These are phyloP conservation scores for Ilyonectria robusta DNA, from an alignment of 2,329 filamentous ascomycete species.

Conservation along the genomic window DNA sequence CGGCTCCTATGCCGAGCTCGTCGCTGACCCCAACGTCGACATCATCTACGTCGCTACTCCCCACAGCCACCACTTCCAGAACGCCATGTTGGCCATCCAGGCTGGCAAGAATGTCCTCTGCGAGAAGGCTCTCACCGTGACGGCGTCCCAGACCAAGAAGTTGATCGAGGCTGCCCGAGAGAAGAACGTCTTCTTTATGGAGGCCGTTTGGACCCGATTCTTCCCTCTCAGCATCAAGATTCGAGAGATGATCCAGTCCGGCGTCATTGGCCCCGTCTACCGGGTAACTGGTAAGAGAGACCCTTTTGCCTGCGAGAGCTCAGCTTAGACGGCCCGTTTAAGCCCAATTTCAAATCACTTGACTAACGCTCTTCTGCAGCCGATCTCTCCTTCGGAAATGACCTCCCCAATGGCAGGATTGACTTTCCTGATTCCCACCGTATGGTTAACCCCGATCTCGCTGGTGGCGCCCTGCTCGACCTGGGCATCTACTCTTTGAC, in stretches of 20 bases:
- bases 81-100: constrained; percentile 85
- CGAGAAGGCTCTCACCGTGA: constrained; percentile 92
- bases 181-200: constrained; percentile 85
- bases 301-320: not conserved
- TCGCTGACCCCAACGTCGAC: constrained; percentile 83
- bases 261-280: constrained; percentile 72
- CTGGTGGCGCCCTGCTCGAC: constrained; percentile 86
- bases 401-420: constrained; percentile 69
- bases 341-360: not conserved
- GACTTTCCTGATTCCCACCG: constrained; percentile 75
- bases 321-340: not conserved
- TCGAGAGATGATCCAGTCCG: constrained; percentile 72
- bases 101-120: constrained; percentile 91
- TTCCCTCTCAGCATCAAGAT: constrained; percentile 87
- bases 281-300: constrained; percentile 65
- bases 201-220: constrained; percentile 91
- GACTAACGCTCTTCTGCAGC: constrained; percentile 53
- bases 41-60: constrained; percentile 92
- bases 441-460: constrained; percentile 86
- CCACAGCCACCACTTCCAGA: constrained; percentile 94
- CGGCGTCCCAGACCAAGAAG: constrained; percentile 80
- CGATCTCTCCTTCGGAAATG: constrained; percentile 73
- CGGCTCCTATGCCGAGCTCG: constrained; percentile 86
- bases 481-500: constrained; percentile 91
- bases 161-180: constrained; percentile 79